phyloP scores from a whole-genome alignment of 1,284 basidiomycete species.

The Boletus sp. region DNA sequence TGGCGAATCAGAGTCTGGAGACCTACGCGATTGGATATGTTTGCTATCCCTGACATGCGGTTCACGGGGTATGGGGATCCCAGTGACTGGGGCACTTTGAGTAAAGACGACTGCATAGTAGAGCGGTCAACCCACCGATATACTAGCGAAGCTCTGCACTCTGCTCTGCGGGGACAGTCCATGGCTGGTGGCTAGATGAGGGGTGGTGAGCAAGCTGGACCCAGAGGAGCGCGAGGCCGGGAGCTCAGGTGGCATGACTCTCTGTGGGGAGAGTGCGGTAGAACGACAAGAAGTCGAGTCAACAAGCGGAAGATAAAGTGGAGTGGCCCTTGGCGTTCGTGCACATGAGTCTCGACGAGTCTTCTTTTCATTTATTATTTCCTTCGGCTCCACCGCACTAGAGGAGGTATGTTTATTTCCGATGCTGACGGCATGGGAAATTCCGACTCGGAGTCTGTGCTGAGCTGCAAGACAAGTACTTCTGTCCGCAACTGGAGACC shows the following conservation, averaged over 20 bases:
- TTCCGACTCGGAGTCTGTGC: background rate
- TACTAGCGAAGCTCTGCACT: slow-evolving; percentile 28
- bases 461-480: too few relatives aligned
- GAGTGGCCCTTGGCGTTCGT: background rate
- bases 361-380: background rate
- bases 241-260: slow-evolving; percentile 15
- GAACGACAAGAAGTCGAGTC: background rate
- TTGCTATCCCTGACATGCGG: slow-evolving; percentile 14
- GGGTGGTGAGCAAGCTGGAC: slow-evolving; percentile 14
- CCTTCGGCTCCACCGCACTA: background rate
- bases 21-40: slow-evolving; percentile 26
- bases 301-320: background rate
- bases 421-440: background rate
- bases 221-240: slow-evolving; percentile 8
- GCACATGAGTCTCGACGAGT: background rate
- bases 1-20: background rate
- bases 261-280: background rate
- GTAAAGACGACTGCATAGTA: background rate
- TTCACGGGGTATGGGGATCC: slow-evolving; percentile 30
- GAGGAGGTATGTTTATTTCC: slow-evolving; percentile 9
- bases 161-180: slow-evolving; percentile 22
- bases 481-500: too few relatives aligned
- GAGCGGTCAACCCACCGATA: slow-evolving; percentile 21
- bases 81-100: slow-evolving; percentile 18
- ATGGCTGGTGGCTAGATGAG: background rate